Base-by-base conservation (phyloP, 192 early-diverging fungal species). In the Lunasporangiospora selenospora region DNA sequence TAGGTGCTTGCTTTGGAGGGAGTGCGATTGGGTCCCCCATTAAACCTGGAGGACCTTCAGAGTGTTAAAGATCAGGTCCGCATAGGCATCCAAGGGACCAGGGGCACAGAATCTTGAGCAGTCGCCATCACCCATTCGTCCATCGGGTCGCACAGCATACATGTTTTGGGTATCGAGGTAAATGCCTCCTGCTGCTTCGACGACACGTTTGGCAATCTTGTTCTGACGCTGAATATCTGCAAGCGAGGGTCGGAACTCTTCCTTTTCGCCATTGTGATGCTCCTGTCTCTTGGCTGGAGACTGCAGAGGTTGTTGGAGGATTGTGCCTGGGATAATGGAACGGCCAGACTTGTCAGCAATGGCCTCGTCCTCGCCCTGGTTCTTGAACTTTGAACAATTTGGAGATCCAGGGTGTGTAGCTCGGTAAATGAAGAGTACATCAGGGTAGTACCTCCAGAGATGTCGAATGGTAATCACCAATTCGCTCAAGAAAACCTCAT, bases 81-180 rank as follows among this genome's bases (percentile, higher is more conserved):
- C 51, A 56, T 80, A 82, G 24, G 77, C 73, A 66, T 86, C 84
- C 32, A 80, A 51, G 3, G 84, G 84, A 16, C 84, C 84, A 4
- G 84, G 84, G 21, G 83, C 82, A 76, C 82, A 86, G 61, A 79
- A 84, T 31, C 84, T 47, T 33, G 80, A 43, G 63, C 84, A 86
- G 33, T 84, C 84, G 15, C 63, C 75, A 16, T 79, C 80, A 7
- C 82, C 84, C 52, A 86, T 67, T 54, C 83, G 80, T 4, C 78
- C 84, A 66, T 86, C 84, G 1, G 78, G 75, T 23, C 82, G 67
- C 31, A 66, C 42, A 38, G 77, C 80, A 33, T 71, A 65, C 67
- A 80, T 71, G 16, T 54, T 57, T 27, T 76, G 82, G 15, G 83
- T 53, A 45, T 86, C 80, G 46, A 83, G 26, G 56, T 58, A 84